Conservation (phyloP, 345 rosid genomes). For the Brassica incana region DNA sequence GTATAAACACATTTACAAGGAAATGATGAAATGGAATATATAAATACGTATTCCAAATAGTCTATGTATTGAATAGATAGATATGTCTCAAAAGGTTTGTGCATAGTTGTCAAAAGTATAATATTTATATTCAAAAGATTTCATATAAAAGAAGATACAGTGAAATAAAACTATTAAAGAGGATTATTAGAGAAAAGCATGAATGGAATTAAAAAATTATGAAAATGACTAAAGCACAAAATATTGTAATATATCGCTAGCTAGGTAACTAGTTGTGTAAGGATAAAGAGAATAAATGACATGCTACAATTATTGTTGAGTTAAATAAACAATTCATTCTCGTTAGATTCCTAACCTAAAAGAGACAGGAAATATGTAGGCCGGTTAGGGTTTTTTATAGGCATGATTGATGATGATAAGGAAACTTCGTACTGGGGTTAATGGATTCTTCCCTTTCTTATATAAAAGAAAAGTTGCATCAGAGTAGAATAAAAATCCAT, state of each 20-base stretch:
- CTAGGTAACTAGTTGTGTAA: conserved; percentile 32
- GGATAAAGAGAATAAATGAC: conserved; percentile 35
- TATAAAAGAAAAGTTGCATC: neutral
- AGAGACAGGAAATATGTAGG: conserved; percentile 36
- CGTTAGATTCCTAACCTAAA: conserved; percentile 45
- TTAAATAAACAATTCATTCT: conserved; percentile 25
- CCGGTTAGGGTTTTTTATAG: conserved; percentile 52
- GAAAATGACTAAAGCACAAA: conserved; percentile 34
- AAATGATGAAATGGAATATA: conserved; percentile 15
- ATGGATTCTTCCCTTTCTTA: conserved; percentile 14
- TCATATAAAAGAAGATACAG: conserved; percentile 19
- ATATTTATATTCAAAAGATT: conserved; percentile 17
- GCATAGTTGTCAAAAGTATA: conserved; percentile 38
- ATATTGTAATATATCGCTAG: neutral
- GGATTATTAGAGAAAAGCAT: conserved; percentile 17
- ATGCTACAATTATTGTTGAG: conserved; percentile 46
- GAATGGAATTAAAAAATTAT: neutral
- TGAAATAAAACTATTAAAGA: conserved; percentile 21
- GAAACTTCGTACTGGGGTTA: conserved; percentile 37
- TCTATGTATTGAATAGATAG: conserved; percentile 1
- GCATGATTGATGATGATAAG: conserved; percentile 36
- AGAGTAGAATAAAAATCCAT: too few species aligned
- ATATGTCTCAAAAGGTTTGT: conserved; percentile 33
- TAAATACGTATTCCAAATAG: conserved; percentile 22
- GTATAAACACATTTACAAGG: conserved; percentile 6